Conservation (phyloP, 2,329 filamentous ascomycete genomes). For the Trichoderma citrinoviride region DNA sequence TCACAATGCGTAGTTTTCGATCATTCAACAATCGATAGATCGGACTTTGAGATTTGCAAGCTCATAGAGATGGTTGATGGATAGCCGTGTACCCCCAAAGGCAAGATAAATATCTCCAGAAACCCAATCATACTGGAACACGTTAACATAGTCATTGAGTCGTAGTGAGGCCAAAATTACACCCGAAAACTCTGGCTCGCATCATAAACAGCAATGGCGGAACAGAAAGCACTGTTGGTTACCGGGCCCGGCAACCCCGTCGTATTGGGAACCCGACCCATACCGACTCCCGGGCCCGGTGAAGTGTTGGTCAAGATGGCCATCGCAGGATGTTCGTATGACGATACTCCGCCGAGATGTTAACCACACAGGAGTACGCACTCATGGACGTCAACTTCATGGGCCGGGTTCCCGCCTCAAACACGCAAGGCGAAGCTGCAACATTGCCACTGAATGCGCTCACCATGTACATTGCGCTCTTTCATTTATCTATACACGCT, state of each 20-base stretch:
- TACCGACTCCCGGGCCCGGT: neutral
- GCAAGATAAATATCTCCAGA: neutral
- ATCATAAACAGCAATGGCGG: neutral
- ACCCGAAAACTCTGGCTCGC: too few relatives aligned
- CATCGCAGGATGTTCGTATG: neutral
- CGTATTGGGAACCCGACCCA: neutral
- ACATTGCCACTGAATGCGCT: conserved; percentile 1
- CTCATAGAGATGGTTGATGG: too few relatives aligned
- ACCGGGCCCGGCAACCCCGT: neutral
- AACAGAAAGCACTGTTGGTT: neutral
- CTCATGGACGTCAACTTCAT: neutral
- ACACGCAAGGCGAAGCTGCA: neutral
- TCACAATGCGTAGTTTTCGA: neutral
- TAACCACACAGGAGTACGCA: conserved; percentile 3
- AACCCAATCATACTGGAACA: too few relatives aligned
- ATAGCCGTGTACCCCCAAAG: too few relatives aligned
- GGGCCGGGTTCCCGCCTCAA: neutral
- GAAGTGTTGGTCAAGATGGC: neutral
- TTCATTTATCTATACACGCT: neutral
- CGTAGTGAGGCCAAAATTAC: too few relatives aligned
- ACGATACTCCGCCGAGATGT: neutral
- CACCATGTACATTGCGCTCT: conserved; percentile 4
- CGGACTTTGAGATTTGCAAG: too few relatives aligned
- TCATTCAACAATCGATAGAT: neutral
- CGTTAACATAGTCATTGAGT: too few relatives aligned